A percentile compares a stretch with the other conserved stretches of the same genome.
Conservation (phyloP, 495 filamentous ascomycete species). For the Xylaria cubensis region DNA sequence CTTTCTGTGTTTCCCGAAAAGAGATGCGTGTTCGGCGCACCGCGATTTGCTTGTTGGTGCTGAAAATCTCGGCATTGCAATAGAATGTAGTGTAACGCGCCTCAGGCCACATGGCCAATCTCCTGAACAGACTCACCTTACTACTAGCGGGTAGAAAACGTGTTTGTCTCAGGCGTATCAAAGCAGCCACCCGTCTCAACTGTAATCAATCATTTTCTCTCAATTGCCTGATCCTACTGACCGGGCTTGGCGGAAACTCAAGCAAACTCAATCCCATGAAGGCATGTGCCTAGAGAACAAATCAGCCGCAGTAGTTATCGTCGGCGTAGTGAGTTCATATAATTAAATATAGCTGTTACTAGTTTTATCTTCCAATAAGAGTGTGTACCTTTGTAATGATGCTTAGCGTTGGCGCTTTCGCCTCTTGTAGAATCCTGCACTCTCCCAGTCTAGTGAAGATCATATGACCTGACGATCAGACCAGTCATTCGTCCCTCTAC, state of each 20-base stretch:
- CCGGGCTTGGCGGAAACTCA: not conserved
- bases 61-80: not conserved
- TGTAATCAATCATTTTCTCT: not conserved
- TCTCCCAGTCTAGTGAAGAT: not conserved
- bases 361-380: conserved; percentile 21
- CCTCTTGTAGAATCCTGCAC: not conserved
- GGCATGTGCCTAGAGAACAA: not conserved
- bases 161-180: conserved; percentile 5
- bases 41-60: not conserved
- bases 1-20: not conserved
- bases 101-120: conserved; percentile 12
- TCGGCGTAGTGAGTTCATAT: conserved; percentile 1
- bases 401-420: not conserved
- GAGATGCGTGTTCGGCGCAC: not conserved
- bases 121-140: conserved; percentile 1
- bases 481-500: not conserved
- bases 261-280: not conserved
- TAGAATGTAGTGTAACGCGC: conserved; percentile 17
- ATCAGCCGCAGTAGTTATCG: not conserved
- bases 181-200: not conserved
- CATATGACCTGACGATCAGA: conserved; percentile 4
- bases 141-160: not conserved
- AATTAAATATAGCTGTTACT: not conserved
- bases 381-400: not conserved
- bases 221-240: not conserved